Percentiles rank a stretch among this genome's conserved stretches.
Conservation (phyloP, 2,329 filamentous ascomycete genomes). For the Aurifilum marmelostoma region DNA sequence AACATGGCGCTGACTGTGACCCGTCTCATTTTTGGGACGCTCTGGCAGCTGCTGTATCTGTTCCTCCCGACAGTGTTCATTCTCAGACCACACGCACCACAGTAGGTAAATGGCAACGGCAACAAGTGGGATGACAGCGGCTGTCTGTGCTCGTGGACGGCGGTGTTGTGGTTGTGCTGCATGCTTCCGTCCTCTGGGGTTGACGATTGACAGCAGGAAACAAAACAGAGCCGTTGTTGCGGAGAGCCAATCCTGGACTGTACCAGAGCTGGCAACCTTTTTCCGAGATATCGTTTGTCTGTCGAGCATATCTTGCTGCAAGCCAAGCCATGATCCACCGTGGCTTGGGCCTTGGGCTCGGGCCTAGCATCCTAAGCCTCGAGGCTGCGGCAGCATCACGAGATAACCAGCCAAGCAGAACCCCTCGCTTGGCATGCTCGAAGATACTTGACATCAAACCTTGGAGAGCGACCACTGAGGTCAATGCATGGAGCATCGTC, state of each 20-base stretch:
- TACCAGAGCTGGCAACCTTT: background rate
- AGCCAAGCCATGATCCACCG: background rate
- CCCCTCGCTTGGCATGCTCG: background rate
- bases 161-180: background rate
- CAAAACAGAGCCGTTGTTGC: background rate
- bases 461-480: background rate
- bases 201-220: conserved; percentile 2
- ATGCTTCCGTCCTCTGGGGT: background rate
- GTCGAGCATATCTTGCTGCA: background rate
- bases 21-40: background rate
- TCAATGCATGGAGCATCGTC: background rate
- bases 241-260: background rate
- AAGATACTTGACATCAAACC: conserved; percentile 16
- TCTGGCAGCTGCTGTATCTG: background rate
- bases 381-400: background rate
- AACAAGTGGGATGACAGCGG: background rate
- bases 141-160: too few relatives aligned
- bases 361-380: background rate
- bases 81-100: background rate
- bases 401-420: background rate
- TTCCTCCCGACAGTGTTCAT: background rate
- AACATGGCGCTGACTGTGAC: background rate
- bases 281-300: background rate
- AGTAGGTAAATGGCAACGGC: background rate
- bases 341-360: background rate